Evolutionary conservation across 179 eudicot species (phyloP), one percentile per base, ranked within the genome.

Genomic region (Pouteria campechiana): DNA sequence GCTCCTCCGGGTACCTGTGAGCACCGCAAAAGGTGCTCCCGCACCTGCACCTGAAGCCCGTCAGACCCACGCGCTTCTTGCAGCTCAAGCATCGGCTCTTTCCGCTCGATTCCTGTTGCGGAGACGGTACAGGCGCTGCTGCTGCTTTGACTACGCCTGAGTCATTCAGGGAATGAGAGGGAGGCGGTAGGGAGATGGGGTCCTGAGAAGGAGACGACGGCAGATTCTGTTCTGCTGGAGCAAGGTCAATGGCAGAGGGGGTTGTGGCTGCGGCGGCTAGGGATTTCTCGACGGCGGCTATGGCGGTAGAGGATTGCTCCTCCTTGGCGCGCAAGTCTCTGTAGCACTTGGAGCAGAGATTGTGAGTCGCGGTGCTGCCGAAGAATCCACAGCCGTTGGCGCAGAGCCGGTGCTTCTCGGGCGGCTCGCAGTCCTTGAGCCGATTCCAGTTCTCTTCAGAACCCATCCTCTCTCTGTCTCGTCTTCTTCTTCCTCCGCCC

Each of bases 331-430:
- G 52, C 17, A 22, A 18, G 35, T 78, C 80, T 2, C 75, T 46
- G 60, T 53, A 68, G 47, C 96, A 86, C 54, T 79, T 83, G n/a
- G 93, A 86, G 60, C 96, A 86, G 3, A 86, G 51, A 10, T 77
- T 70, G 67, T 56, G 63, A 6, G 79, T 79, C 25, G 78, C 60
- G 17, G 93, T 35, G 5, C 76, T 20, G 22, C 93, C 93, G 64
- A 73, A 86, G 38, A 79, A 86, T 1, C 89, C 96, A 39, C 93
- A 82, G 3, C 80, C 80, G 48, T 74, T 86, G 13, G 74, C 71
- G 67, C 96, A 82, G 1, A 47, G 50, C 1, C 45, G 38, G 18
- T 80, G 73, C 50, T 76, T 70, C 24, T 85, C 52, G 14, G 75
- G 79, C 15, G 61, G 71, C 36, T 62, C 67, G 17, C 73, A 58